A percentile compares a stretch with the other conserved stretches of the same genome.
phyloP scores from a whole-genome alignment of 164 flowering plant species.

The Akebia trifoliata region DNA sequence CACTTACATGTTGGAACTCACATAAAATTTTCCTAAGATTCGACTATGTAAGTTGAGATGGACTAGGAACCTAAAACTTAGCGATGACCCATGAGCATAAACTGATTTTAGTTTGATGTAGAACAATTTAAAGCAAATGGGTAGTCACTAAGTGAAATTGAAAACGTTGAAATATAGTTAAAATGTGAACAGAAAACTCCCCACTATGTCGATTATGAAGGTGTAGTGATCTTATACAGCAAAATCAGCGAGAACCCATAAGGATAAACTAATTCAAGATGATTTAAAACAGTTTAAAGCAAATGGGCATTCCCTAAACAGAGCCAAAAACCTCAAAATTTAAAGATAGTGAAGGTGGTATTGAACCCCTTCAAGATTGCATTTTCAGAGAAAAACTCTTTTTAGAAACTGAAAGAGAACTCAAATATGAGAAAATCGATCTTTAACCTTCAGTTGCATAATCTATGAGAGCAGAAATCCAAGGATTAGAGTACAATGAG shows the following conservation, averaged over 20 bases:
- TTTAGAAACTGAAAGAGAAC: conserved; percentile 11
- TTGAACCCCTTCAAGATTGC: conserved; percentile 29
- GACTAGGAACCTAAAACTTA: not conserved
- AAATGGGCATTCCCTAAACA: conserved; percentile 28
- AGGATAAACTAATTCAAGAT: conserved; percentile 7
- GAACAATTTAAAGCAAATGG: conserved; percentile 5
- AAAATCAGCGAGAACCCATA: conserved; percentile 47
- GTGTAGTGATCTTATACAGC: not conserved
- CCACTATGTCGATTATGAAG: not conserved
- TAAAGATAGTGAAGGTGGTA: too few species aligned
- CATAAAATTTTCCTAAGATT: not conserved
- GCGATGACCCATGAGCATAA: conserved; percentile 21
- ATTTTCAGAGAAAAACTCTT: conserved; percentile 29
- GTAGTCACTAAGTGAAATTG: too few species aligned
- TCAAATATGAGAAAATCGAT: not conserved
- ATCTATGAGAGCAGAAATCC: conserved; percentile 12
- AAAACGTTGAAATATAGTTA: conserved; percentile 7
- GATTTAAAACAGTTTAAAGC: conserved; percentile 18
- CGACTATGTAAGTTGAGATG: not conserved
- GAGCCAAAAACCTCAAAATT: too few species aligned
- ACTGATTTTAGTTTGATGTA: conserved; percentile 14
- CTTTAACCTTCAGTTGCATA: conserved; percentile 23
- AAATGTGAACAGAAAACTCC: not conserved
- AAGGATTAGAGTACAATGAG: conserved; percentile 3
- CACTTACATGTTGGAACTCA: conserved; percentile 32